phyloP scores from a whole-genome alignment of 1,284 basidiomycete genomes.

The Pseudozyma hubeiensis region DNA sequence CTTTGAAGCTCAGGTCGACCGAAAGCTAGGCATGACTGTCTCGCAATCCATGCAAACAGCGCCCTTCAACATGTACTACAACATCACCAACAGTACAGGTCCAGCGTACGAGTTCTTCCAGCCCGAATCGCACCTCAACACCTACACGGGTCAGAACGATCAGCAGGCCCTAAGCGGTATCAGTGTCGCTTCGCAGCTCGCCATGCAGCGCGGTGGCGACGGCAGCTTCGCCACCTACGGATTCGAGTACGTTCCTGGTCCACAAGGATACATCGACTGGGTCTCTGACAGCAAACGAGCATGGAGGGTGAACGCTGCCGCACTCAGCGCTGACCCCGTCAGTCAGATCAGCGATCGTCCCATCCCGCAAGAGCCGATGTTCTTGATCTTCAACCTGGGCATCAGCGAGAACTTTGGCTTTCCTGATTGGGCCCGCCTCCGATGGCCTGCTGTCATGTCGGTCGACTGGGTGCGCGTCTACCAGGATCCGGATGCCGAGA shows the following conservation, averaged over 20 bases:
- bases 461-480: conserved; percentile 59
- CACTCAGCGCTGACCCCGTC: conserved; percentile 76
- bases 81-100: conserved; percentile 53
- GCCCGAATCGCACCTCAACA: conserved; percentile 42
- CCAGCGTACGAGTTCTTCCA: conserved; percentile 60
- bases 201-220: conserved; percentile 52
- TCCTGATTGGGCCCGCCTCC: conserved; percentile 40
- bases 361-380: conserved; percentile 55
- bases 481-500: conserved; percentile 46
- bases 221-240: conserved; percentile 49
- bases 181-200: conserved; percentile 52
- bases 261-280: conserved; percentile 77
- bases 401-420: conserved; percentile 55
- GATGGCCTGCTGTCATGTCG: conserved; percentile 51
- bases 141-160: conserved; percentile 80
- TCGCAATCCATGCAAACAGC: conserved; percentile 84
- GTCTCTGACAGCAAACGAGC: conserved; percentile 37
- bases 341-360: conserved; percentile 40
- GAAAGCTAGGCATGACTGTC: conserved; percentile 71
- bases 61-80: conserved; percentile 72
- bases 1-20: conserved; percentile 74
- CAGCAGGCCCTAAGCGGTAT: conserved; percentile 75
- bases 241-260: conserved; percentile 72
- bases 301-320: conserved; percentile 74
- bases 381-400: conserved; percentile 64